Base-by-base conservation (phyloP, 495 filamentous ascomycete genomes). In the Aspergillus biplanus region DNA sequence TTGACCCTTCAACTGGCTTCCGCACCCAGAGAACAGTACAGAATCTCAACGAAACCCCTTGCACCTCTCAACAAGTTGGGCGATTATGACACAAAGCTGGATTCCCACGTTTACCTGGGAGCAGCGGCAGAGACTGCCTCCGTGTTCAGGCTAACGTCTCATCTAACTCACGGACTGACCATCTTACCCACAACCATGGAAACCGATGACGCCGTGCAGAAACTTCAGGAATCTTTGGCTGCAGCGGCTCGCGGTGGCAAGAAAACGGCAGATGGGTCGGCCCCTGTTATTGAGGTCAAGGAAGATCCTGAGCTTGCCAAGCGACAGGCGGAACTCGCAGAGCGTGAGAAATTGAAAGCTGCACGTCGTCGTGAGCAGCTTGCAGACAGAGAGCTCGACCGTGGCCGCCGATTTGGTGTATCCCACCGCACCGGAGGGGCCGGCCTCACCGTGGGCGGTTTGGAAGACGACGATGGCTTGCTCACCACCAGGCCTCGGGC, bases 251-350 rank as follows among this genome's bases (percentile, higher is more conserved):
- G 79, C 49, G 80, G 76, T 33, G 77, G 73, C 60, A 83, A 88
- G 63, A 80, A 85, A 58, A 87, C 87, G 15, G 87, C 80, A 6
- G 84, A 90, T 64, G 81, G 83, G 34, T 73, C 77, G 16, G 81
- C 80, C 35, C 83, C 81, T n/a, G 73, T 87, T 8, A 83, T 89
- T 61, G 79, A 82, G 57, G 77, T 88, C 46, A 84, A 79, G 63
- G 87, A 88, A 62, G 93, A 97, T 69, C 93, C 93, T 2, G 93
- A 96, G 71, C 78, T 92, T 15, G 87, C 87, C 52, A 89, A 90
- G 78, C 85, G 83, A 66, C 81, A 89, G 71, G 92, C 92, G 1
- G 92, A 96, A 69, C 57, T 84, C 32, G 85, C 87, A 12, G 89
- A 93, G 76, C 88, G 86, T 66, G 88, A 92, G 74, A 87, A 87